Evolutionary conservation across 345 rosid genomes (phyloP).

Genomic region (Garcia nutans): DNA sequence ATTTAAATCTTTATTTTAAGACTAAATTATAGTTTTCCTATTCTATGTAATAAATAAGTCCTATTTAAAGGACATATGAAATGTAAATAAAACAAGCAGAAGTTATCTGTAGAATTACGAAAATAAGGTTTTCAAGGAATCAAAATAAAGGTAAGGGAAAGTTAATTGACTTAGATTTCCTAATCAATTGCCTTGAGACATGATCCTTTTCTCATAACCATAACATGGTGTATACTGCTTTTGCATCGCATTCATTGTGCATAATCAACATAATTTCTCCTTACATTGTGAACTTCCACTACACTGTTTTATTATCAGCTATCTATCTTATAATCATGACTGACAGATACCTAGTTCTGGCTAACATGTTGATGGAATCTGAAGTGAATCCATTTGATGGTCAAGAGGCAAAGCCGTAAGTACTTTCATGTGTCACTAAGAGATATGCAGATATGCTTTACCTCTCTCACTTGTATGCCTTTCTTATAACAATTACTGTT

Average conservation of each 20-base stretch:
- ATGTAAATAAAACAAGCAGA: too few relatives aligned
- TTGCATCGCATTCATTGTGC: not conserved
- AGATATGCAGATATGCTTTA: not conserved
- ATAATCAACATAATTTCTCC: not conserved
- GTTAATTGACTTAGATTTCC: too few relatives aligned
- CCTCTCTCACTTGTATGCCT: not conserved
- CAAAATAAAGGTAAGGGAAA: too few relatives aligned
- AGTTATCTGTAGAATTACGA: too few relatives aligned
- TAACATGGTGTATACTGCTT: slow-evolving; percentile 1
- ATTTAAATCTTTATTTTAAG: too few relatives aligned
- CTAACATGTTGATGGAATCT: slow-evolving; percentile 99
- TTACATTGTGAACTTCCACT: not conserved
- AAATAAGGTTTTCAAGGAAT: too few relatives aligned
- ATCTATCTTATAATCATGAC: not conserved
- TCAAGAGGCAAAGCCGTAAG: slow-evolving; percentile 99
- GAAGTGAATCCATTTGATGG: slow-evolving; percentile 99
- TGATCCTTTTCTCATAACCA: too few relatives aligned
- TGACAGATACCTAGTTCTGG: slow-evolving; percentile 89
- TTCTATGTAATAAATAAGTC: too few relatives aligned
- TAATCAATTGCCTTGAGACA: too few relatives aligned
- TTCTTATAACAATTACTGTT: slow-evolving; percentile 18
- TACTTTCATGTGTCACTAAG: slow-evolving; percentile 3
- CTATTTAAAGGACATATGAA: too few relatives aligned
- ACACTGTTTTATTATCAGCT: not conserved
- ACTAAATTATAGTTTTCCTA: too few relatives aligned